Base-by-base conservation (phyloP, 805 yeast genomes). In the Lipomyces mesembrius region DNA sequence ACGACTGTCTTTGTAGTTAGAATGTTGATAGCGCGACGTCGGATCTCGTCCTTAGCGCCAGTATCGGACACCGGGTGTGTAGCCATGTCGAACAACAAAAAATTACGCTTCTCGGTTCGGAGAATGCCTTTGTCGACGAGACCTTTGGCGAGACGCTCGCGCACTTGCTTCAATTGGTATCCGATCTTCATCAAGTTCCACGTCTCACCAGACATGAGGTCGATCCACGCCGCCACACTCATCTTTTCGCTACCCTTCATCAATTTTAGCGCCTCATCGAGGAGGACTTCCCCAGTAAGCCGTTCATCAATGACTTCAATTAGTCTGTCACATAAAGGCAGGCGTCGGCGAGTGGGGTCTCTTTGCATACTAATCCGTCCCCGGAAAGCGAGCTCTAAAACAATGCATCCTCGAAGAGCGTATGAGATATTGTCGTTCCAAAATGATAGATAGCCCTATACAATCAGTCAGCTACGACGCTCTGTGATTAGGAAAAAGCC, bases 361-460 rank as follows among this genome's bases (percentile, higher is more conserved):
- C 91, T 91, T 60, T 92, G 89, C 82, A 95, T 87, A 63, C 92
- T 84, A 74, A 95, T 91, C 75, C 91, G 90, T 66, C 92, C 93
- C 73, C 98, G 86, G 74, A 95, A 86, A 2, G 98, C 97, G 78
- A 95, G 83, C 79, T 95, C 99, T 77, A 95, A 84, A 62, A 95
- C 75, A 67, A 95, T 94, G 77, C 97, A 90, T 12, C 99, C 99
- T 74, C 99, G 87, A 67, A 95, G 83, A 1, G 98, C 97, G 80
- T 95, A 95, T 29, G 98, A 92, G 63, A 95, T 93, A 79, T 92
- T 93, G 79, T 95, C 99, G 77, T 95, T 95, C 99, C 99, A 95
- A 79, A 95, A 95, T 35, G 97, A 92, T 57, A 95, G 82, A 78
- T 94, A 92, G 12, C 99, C 99, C 72, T 71, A 34, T 5, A 20